Conservation (phyloP, 768 basidiomycete genomes). For the Tricholoma hemisulphureum region DNA sequence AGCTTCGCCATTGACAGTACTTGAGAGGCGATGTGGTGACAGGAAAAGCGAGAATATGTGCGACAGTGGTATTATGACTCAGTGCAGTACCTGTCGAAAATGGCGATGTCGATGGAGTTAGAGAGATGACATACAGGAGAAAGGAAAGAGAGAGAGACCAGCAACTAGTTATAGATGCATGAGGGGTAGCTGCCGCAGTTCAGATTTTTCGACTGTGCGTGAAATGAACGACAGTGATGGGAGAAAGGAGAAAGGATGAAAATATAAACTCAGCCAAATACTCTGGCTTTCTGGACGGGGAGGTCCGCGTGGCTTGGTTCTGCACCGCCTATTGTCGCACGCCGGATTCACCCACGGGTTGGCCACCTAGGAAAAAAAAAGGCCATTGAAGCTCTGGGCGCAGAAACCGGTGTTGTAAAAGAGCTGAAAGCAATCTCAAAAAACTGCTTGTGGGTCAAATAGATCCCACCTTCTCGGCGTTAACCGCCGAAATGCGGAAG, state of each 20-base stretch:
- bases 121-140: constrained; percentile 5
- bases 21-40: background rate
- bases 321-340: constrained; percentile 4
- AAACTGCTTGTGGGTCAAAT: background rate
- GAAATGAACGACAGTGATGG: constrained; percentile 3
- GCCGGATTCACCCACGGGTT: background rate
- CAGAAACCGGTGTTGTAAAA: background rate
- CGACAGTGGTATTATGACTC: background rate
- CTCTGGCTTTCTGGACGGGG: background rate
- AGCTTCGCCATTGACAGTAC: background rate
- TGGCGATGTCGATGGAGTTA: background rate
- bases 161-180: constrained; percentile 18
- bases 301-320: constrained; percentile 1
- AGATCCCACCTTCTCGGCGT: background rate
- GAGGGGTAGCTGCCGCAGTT: constrained; percentile 4
- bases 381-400: background rate
- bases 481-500: background rate
- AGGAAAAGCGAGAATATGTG: background rate
- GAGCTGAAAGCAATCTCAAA: background rate
- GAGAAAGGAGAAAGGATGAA: constrained; percentile 2
- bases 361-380: background rate
- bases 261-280: constrained; percentile 5
- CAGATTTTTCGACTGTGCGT: background rate
- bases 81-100: background rate
- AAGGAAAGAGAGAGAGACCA: background rate